These are phyloP conservation scores for Phytophthora hybrid DNA, from an alignment of 352 stramenopile genomes.

Conservation along the genomic window DNA sequence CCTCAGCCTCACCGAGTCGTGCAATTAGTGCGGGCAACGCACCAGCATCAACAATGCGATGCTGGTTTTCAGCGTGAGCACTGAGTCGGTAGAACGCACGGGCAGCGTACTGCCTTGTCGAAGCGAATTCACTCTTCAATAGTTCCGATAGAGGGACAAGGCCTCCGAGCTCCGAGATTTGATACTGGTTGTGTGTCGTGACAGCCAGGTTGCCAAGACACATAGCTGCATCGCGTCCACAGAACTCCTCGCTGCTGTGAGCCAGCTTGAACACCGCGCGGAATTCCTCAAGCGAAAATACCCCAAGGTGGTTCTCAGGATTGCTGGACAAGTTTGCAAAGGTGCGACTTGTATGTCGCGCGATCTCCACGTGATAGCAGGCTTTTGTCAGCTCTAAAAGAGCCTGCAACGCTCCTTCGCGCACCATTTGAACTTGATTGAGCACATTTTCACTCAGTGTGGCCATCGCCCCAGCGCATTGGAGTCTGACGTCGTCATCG, in stretches of 20 bases:
- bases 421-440: slow-evolving; percentile 91
- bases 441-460: slow-evolving; percentile 93
- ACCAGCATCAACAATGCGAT: slow-evolving; percentile 86
- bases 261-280: slow-evolving; percentile 80
- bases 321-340: slow-evolving; percentile 95
- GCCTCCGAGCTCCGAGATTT: slow-evolving; percentile 90
- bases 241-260: slow-evolving; percentile 80
- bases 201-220: slow-evolving; percentile 95
- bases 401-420: slow-evolving; percentile 76
- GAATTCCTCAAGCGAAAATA: slow-evolving; percentile 88
- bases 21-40: slow-evolving; percentile 80
- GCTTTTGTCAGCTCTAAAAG: slow-evolving; percentile 76
- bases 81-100: slow-evolving; percentile 92
- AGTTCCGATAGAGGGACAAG: slow-evolving; percentile 86
- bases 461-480: slow-evolving; percentile 90
- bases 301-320: slow-evolving; percentile 90
- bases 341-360: slow-evolving; percentile 88
- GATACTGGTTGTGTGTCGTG: slow-evolving; percentile 89
- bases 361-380: slow-evolving; percentile 77
- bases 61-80: slow-evolving; percentile 88
- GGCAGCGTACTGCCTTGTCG: slow-evolving; percentile 83
- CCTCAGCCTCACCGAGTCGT: slow-evolving; percentile 48
- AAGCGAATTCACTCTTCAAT: slow-evolving; percentile 72
- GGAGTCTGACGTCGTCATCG: slow-evolving; percentile 88
- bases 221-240: slow-evolving; percentile 92